Conservation (phyloP, 306 rosid species). For the Heteromeles arbutifolia region DNA sequence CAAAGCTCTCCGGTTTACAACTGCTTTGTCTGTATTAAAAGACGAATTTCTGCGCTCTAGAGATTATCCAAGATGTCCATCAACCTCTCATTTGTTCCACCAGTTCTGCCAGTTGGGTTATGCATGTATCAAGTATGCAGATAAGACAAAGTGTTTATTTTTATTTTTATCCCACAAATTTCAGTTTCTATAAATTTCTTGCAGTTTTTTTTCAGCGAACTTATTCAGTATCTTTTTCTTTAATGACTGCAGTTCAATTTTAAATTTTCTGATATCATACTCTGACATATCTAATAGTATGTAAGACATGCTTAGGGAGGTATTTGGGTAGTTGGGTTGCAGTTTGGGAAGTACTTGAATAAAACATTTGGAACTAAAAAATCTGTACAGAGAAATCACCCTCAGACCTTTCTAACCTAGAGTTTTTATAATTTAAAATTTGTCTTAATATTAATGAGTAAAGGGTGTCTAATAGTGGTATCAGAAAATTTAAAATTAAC, state of each 20-base stretch:
- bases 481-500: neutral
- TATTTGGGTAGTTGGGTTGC: neutral
- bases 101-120: conserved; percentile 89
- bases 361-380: neutral
- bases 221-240: neutral
- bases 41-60: conserved; percentile 94
- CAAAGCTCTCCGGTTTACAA: conserved; percentile 78
- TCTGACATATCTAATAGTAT: neutral
- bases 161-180: conserved; percentile 3
- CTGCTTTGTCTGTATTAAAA: conserved; percentile 81
- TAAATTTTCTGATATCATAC: neutral
- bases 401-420: neutral
- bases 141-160: conserved; percentile 9
- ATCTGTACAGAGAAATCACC: neutral
- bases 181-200: neutral
- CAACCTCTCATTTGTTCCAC: conserved; percentile 91
- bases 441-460: neutral
- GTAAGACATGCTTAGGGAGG: neutral
- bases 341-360: neutral
- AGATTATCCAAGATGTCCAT: conserved; percentile 97
- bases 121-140: conserved; percentile 80
- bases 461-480: neutral
- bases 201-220: neutral
- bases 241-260: neutral
- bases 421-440: neutral